phyloP scores from a whole-genome alignment of 2,329 filamentous ascomycete genomes.

The Exophiala xenobiotica region DNA sequence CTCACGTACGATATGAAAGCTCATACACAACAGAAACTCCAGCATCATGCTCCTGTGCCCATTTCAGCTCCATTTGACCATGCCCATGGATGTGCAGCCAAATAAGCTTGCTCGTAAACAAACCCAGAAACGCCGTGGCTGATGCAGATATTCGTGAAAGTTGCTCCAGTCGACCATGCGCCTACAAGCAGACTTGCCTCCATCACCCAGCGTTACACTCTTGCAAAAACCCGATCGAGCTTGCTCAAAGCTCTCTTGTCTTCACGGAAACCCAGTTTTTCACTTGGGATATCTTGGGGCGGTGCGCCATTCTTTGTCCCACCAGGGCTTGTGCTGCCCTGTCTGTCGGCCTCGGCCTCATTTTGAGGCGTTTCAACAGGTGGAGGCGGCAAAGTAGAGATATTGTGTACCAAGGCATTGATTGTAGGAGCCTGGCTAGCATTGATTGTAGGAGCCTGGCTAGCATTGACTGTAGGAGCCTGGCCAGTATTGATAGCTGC shows the following conservation, averaged over 20 bases:
- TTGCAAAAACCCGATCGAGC: slow-evolving; percentile 56
- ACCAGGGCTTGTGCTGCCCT: slow-evolving; percentile 43
- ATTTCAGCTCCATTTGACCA: too few species aligned
- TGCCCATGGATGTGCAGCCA: too few species aligned
- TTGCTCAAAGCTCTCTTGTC: slow-evolving; percentile 66
- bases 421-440: slow-evolving; percentile 56
- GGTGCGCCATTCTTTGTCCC: slow-evolving; percentile 38
- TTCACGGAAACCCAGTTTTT: slow-evolving; percentile 60
- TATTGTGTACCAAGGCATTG: slow-evolving; percentile 45
- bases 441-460: slow-evolving; percentile 24
- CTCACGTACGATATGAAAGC: not conserved
- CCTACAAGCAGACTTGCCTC: not conserved
- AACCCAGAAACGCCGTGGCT: not conserved
- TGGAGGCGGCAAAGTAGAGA: slow-evolving; percentile 42
- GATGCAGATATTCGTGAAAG: too few species aligned
- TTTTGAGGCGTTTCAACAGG: slow-evolving; percentile 54
- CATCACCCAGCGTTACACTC: slow-evolving; percentile 14
- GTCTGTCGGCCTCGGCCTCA: slow-evolving; percentile 39
- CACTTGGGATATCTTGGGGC: slow-evolving; percentile 56
- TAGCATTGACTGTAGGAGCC: not conserved
- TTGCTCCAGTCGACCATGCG: not conserved
- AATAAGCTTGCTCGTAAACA: not conserved
- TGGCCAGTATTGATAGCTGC: too few species aligned
- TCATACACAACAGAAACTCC: not conserved
- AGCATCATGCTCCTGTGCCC: slow-evolving; percentile 1